A percentile compares a stretch with the other conserved stretches of the same genome.
These are phyloP conservation scores for Sisymbrium altissimum DNA, from an alignment of 345 rosid species.

Conservation along the genomic window DNA sequence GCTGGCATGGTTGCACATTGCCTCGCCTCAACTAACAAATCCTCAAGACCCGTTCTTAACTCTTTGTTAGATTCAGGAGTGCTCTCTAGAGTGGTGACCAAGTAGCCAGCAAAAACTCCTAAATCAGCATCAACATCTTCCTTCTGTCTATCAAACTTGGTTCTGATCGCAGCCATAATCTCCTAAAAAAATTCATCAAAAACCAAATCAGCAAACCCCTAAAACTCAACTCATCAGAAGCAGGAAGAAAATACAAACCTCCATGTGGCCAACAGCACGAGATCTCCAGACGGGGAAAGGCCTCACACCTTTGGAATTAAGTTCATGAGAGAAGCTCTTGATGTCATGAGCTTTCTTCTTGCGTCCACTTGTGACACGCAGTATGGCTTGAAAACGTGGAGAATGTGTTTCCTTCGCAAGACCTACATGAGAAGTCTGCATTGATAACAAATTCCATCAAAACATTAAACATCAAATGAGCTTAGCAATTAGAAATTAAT, in stretches of 20 bases:
- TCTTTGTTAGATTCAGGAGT: constrained; percentile 59
- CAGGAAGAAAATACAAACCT: constrained; percentile 41
- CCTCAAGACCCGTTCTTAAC: constrained; percentile 74
- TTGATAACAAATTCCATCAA: background rate
- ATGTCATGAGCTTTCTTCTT: constrained; percentile 76
- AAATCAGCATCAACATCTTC: constrained; percentile 92
- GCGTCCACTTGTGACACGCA: constrained; percentile 82
- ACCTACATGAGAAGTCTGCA: constrained; percentile 59
- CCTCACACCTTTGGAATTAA: constrained; percentile 91
- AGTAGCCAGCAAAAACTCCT: constrained; percentile 83
- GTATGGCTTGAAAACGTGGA: constrained; percentile 79
- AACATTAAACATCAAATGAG: background rate
- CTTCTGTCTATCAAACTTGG: constrained; percentile 80
- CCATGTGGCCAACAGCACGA: constrained; percentile 86
- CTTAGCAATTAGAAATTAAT: background rate
- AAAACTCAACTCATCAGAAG: constrained; percentile 4
- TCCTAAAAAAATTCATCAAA: no score
- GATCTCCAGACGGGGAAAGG: constrained; percentile 91
- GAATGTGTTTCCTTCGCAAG: constrained; percentile 79
- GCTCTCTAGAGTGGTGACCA: constrained; percentile 77
- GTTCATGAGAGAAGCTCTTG: constrained; percentile 97
- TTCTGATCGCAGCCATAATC: constrained; percentile 71
- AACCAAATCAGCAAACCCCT: no score
- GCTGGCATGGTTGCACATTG: constrained; percentile 82
- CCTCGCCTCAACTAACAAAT: constrained; percentile 71